Percentiles rank a stretch among this genome's conserved stretches.
phyloP scores from a whole-genome alignment of 2,329 filamentous ascomycete species.

The Botrytis elliptica region DNA sequence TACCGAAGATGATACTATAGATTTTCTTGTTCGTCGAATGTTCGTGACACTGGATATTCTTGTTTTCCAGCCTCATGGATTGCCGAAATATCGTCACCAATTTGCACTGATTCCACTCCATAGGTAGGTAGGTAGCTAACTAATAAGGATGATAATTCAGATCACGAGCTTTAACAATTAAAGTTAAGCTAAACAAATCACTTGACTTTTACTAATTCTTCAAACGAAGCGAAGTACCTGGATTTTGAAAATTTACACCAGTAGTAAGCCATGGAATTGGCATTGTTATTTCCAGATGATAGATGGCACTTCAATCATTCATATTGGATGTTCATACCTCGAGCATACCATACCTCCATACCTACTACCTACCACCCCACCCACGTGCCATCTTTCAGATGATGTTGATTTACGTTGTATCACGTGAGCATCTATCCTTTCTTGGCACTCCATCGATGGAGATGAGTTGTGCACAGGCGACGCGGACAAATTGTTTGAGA shows the following conservation, averaged over 20 bases:
- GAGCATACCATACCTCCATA: not conserved
- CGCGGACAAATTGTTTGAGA: not conserved
- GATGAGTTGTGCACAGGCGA: not conserved
- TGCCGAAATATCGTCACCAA: not conserved
- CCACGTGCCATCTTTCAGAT: not conserved
- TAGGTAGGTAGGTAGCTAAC: no score
- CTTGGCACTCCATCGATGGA: not conserved
- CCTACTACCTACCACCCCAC: not conserved
- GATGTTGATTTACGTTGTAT: not conserved
- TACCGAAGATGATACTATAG: not conserved
- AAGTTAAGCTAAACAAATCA: not conserved
- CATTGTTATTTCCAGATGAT: no score
- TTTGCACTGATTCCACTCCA: not conserved
- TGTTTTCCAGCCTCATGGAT: not conserved
- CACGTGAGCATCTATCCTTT: not conserved
- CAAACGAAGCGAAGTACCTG: not conserved
- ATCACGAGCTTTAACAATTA: no score
- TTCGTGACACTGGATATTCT: not conserved
- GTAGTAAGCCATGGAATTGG: not conserved
- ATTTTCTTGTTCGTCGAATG: not conserved
- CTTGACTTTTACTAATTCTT: not conserved
- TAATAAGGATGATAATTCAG: no score
- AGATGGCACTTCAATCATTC: no score
- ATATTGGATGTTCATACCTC: no score
- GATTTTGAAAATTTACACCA: rapidly evolving